phyloP scores from a whole-genome alignment of 768 basidiomycete genomes.

The Lentinula lateritia region DNA sequence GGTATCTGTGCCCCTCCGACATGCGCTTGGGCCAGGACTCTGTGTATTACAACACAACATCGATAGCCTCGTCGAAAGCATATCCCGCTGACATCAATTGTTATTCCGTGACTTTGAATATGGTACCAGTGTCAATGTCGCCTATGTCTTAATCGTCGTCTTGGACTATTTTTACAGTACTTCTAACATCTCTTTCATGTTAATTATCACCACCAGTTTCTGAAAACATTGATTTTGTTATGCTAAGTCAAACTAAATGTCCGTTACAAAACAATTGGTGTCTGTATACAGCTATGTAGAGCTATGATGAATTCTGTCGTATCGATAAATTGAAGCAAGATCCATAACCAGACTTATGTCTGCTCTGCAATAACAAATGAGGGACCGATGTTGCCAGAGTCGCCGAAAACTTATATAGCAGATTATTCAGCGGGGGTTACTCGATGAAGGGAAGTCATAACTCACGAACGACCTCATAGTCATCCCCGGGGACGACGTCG shows the following conservation, averaged over 20 bases:
- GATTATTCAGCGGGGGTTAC: background rate
- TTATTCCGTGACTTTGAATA: background rate
- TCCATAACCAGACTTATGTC: background rate
- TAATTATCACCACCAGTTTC: background rate
- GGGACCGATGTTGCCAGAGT: constrained; percentile 40
- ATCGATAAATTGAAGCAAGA: no score
- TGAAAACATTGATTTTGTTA: no score
- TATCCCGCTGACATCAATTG: background rate
- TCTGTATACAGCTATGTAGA: no score
- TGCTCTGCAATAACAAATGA: constrained; percentile 26
- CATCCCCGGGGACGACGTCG: constrained; percentile 20
- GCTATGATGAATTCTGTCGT: no score
- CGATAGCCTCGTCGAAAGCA: background rate
- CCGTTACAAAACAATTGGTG: no score
- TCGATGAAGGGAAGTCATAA: background rate
- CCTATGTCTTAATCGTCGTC: background rate
- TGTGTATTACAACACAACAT: background rate
- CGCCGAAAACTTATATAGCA: constrained; percentile 36
- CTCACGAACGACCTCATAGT: constrained; percentile 40
- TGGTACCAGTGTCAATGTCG: background rate
- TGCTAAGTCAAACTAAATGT: no score
- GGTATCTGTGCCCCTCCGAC: constrained; percentile 32
- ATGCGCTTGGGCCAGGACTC: background rate
- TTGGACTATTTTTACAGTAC: background rate
- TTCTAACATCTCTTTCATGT: background rate